Base-by-base conservation (phyloP, 805 yeast genomes). In the Lipomyces anomalus region DNA sequence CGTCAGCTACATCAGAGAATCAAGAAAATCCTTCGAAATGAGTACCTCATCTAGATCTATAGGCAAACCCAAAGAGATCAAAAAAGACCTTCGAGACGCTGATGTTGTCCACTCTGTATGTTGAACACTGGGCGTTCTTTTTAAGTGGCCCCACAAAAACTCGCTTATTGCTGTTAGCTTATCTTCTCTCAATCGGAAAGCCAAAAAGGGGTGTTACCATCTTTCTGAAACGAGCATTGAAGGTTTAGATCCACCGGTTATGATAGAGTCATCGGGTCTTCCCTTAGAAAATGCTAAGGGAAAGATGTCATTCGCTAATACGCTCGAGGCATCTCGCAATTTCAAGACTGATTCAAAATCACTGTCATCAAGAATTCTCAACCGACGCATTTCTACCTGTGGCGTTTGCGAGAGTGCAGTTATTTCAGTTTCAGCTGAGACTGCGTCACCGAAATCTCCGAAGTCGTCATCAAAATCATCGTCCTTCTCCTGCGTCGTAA, bases 81-180 rank as follows among this genome's bases (percentile, higher is more conserved):
- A 67, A 26, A 86, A 63, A 53, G 76, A 78, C 55, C 82, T 75
- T 41, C 88, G 74, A 21, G 83, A 72, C 17, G 78, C 69, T 59
- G 84, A 80, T 43, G 72, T 72, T 35, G 73, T 74, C 95, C 95
- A 86, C 48, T 79, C 80, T 16, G 80, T 72, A 1, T 81, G 83
- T 23, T 71, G 72, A 28, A 77, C 61, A 40, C 71, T 70, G 0
- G 79, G 78, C 13, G 69, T 45, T 6, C 67, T 66, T 2, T 76
- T 67, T n/a, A 81, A 62, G 44, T 72, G 72, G 18, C 64, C 63
- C 64, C 75, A 72, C 7, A 77, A 20, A 32, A 36, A 26, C 30
- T 26, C 11, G 30, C n/a, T n/a, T n/a, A n/a, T n/a, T n/a, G n/a
- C n/a, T n/a, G n/a, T n/a, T n/a, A n/a, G n/a, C n/a, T n/a, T n/a